phyloP scores from a whole-genome alignment of 441 rosid genomes.

The Corymbia citriodora region DNA sequence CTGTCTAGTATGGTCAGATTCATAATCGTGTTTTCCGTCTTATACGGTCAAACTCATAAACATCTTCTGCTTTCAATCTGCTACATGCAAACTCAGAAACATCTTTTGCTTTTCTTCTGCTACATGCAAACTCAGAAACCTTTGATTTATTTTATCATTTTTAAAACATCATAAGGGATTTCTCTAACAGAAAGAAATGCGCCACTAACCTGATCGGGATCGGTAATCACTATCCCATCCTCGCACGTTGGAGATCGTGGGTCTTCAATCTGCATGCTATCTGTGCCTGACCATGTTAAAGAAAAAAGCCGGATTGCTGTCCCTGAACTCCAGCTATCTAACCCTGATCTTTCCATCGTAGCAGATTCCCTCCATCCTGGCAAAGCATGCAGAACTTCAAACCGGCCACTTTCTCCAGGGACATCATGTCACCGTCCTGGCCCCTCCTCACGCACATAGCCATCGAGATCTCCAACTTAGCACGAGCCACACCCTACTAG shows the following conservation, averaged over 20 bases:
- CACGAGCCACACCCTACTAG: neutral
- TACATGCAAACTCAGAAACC: too few relatives aligned
- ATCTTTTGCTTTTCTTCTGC: too few relatives aligned
- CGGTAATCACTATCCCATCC: neutral
- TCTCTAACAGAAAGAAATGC: too few relatives aligned
- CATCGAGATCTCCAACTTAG: neutral
- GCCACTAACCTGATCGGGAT: neutral
- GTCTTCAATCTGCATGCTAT: neutral
- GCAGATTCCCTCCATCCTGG: neutral
- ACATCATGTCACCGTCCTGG: neutral
- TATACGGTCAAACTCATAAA: too few relatives aligned
- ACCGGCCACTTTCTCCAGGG: neutral
- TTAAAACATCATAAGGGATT: too few relatives aligned
- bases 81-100: too few relatives aligned
- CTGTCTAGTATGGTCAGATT: too few relatives aligned
- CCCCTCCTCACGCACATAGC: neutral
- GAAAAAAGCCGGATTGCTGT: neutral
- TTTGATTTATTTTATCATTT: too few relatives aligned
- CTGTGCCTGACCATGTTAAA: neutral
- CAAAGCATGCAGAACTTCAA: neutral
- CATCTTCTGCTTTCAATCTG: too few relatives aligned
- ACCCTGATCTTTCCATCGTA: neutral
- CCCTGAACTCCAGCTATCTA: neutral
- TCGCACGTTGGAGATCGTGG: neutral
- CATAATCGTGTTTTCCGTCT: too few relatives aligned